Evolutionary conservation across 306 rosid species (phyloP).

Genomic region (Vigna reflexopilosa): DNA sequence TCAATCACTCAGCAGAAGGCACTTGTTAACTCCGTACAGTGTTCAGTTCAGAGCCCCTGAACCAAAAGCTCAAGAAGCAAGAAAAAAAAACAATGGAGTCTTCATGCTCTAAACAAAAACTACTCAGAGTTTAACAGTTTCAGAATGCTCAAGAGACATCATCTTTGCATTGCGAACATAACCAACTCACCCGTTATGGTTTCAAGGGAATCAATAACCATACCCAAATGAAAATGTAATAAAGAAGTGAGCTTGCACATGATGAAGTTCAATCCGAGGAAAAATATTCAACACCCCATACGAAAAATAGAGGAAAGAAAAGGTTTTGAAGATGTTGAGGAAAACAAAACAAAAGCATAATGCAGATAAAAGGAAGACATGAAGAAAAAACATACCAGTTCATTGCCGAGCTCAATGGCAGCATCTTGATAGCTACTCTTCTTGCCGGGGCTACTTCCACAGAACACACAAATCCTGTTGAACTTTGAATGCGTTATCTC

Average conservation of each 20-base stretch:
- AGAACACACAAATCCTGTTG: constrained; percentile 94
- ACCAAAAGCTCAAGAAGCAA: constrained; percentile 34
- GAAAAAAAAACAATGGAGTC: constrained; percentile 7
- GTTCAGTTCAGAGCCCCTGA: constrained; percentile 20
- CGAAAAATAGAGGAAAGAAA: neutral
- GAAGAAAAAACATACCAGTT: constrained; percentile 61
- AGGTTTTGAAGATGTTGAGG: neutral
- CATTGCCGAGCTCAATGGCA: constrained; percentile 93
- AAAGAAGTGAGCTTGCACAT: constrained; percentile 43
- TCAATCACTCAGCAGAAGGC: constrained; percentile 25
- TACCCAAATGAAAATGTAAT: constrained; percentile 39
- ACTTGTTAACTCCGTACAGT: constrained; percentile 27
- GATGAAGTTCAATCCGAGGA: neutral
- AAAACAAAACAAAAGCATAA: neutral
- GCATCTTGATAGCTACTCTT: constrained; percentile 93
- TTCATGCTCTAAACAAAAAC: constrained; percentile 4
- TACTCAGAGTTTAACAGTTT: neutral
- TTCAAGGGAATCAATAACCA: neutral
- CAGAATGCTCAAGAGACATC: neutral
- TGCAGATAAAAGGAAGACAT: neutral
- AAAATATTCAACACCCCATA: neutral
- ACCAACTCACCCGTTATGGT: neutral
- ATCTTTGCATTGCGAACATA: neutral
- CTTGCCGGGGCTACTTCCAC: constrained; percentile 99
- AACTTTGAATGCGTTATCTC: constrained; percentile 78